These are phyloP conservation scores for Eucalyptus grandis DNA, from an alignment of 345 rosid species.

Conservation along the genomic window DNA sequence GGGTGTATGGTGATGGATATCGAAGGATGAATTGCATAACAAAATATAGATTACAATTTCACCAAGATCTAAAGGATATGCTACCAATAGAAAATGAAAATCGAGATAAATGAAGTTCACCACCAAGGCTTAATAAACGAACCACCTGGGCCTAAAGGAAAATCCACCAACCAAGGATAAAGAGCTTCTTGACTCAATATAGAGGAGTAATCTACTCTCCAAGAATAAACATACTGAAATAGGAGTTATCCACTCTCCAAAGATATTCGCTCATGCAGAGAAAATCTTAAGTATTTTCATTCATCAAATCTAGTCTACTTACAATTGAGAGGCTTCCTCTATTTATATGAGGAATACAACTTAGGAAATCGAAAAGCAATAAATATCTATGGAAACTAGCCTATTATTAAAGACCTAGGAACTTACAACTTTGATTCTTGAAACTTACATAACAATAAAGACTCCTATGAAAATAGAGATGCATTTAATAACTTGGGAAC, in stretches of 20 bases:
- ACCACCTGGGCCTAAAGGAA: not conserved
- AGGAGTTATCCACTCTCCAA: not conserved
- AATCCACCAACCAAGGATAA: not conserved
- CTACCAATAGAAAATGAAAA: not conserved
- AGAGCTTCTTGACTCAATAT: not conserved
- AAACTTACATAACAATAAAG: not conserved
- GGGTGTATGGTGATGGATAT: not conserved
- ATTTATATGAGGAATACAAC: not conserved
- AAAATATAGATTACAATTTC: not conserved
- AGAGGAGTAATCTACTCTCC: not conserved
- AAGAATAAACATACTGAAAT: not conserved
- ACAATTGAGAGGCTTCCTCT: not conserved
- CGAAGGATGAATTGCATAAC: not conserved
- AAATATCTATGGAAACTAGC: too few relatives aligned
- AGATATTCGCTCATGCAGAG: rapidly evolving
- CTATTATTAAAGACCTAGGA: not conserved
- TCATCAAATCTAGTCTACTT: not conserved
- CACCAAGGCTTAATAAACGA: not conserved
- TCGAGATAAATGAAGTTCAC: not conserved
- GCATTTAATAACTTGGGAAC: too few relatives aligned
- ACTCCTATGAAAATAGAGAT: not conserved
- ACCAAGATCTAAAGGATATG: too few relatives aligned
- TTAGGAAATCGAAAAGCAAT: too few relatives aligned
- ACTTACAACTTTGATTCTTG: not conserved
- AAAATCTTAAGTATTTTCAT: not conserved